Percentiles rank a stretch among this genome's conserved stretches.
Evolutionary conservation across 1,284 basidiomycete species (phyloP).

Genomic region (Ustilago loliicola): DNA sequence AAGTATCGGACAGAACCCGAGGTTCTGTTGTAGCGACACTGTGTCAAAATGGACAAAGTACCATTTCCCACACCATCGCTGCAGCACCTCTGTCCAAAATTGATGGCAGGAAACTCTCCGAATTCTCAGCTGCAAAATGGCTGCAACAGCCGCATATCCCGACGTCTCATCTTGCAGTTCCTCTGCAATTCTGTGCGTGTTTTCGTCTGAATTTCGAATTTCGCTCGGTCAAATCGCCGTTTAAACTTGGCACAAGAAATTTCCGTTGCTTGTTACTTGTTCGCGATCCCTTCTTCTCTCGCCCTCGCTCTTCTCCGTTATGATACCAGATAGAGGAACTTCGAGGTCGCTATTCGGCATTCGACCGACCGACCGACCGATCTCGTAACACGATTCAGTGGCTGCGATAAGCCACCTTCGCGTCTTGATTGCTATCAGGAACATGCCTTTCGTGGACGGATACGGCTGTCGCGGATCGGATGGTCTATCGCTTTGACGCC

Average conservation of each 20-base stretch:
- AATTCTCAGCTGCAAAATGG: background rate
- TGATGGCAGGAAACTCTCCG: slow-evolving; percentile 21
- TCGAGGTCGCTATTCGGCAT: background rate
- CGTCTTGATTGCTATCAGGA: background rate
- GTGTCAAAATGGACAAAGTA: no score
- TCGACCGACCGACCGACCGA: background rate
- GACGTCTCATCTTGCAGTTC: slow-evolving; percentile 6
- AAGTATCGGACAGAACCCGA: no score
- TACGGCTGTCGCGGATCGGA: background rate
- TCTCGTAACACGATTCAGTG: background rate
- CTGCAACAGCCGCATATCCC: slow-evolving; percentile 6
- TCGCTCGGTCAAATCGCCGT: slow-evolving; percentile 4
- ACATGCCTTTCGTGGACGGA: background rate
- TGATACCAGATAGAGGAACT: no score
- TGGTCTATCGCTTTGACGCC: background rate
- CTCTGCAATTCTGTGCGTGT: background rate
- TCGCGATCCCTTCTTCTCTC: background rate
- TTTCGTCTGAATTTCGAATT: slow-evolving; percentile 24
- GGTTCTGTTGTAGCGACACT: no score
- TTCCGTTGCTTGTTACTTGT: slow-evolving; percentile 1
- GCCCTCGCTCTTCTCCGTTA: background rate
- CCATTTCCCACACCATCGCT: background rate
- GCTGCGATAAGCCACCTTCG: background rate
- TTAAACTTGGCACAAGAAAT: background rate
- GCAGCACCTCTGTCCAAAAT: background rate